Evolutionary conservation across 2,329 filamentous ascomycete species (phyloP).

Genomic region (Dryadomyces sulphureus): DNA sequence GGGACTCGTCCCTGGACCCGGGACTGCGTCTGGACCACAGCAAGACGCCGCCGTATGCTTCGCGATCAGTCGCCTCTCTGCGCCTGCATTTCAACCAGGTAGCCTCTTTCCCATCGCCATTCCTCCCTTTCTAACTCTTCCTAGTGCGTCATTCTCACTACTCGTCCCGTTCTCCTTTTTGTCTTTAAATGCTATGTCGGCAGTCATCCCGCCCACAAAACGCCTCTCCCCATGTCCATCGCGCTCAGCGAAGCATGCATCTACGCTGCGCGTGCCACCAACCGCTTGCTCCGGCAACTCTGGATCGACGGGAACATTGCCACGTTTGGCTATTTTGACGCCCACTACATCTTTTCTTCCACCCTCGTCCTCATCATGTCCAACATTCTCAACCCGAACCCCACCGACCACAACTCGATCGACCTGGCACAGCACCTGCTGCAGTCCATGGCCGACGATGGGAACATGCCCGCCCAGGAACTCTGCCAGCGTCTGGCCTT

Average conservation of each 20-base stretch:
- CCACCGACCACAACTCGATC: constrained; percentile 12
- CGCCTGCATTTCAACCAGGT: constrained; percentile 3
- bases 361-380: constrained; percentile 14
- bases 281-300: constrained; percentile 13
- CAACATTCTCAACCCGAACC: constrained; percentile 12
- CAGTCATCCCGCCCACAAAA: background rate
- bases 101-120: too few relatives aligned
- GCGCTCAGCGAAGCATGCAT: constrained; percentile 18
- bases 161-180: constrained; percentile 1
- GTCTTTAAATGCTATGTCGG: background rate
- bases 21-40: background rate
- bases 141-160: constrained; percentile 2
- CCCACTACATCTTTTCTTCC: constrained; percentile 15
- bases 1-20: constrained; percentile 7
- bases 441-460: constrained; percentile 15
- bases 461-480: constrained; percentile 15
- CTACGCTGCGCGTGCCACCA: constrained; percentile 13
- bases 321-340: constrained; percentile 16
- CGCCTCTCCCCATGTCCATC: constrained; percentile 12
- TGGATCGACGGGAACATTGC: constrained; percentile 15
- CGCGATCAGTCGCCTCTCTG: constrained; percentile 1
- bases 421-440: constrained; percentile 12
- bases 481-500: constrained; percentile 11
- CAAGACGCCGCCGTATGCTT: background rate
- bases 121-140: too few relatives aligned